Conservation (phyloP, 192 early-diverging fungal species). For the Piromyces finnis region DNA sequence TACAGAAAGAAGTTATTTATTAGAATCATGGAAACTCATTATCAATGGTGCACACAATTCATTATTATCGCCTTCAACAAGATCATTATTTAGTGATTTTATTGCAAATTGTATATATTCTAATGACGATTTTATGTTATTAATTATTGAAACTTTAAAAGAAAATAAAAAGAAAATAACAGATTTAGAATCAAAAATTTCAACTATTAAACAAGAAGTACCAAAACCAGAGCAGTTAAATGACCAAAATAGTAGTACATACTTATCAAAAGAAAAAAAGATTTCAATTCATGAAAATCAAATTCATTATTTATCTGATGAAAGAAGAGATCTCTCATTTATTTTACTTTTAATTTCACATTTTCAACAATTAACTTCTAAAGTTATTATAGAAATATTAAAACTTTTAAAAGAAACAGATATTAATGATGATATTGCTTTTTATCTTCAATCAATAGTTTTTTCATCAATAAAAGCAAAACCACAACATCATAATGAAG, state of each 20-base stretch:
- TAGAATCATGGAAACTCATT: conserved; percentile 30
- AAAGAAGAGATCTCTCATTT: background rate
- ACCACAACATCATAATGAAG: background rate
- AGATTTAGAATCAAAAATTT: conserved; percentile 13
- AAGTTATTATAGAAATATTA: background rate
- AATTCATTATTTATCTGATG: background rate
- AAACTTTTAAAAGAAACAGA: background rate
- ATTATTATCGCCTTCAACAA: conserved; percentile 16
- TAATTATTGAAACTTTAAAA: conserved; percentile 13
- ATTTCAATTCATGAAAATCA: background rate
- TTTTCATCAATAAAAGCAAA: background rate
- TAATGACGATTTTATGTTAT: background rate
- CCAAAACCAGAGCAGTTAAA: background rate
- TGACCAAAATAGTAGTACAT: background rate
- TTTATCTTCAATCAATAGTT: background rate
- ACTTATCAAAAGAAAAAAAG: background rate
- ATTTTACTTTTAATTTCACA: background rate
- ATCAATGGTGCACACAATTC: conserved; percentile 25
- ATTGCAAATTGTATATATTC: conserved; percentile 24
- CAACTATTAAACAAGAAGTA: conserved; percentile 17
- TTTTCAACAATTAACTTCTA: background rate
- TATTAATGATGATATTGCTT: background rate
- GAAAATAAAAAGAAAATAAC: conserved; percentile 20
- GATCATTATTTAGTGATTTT: conserved; percentile 18
- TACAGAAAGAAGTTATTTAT: conserved; percentile 37